Percentiles rank a stretch among this genome's conserved stretches.
phyloP scores from a whole-genome alignment of 2,329 filamentous ascomycete species.

The Seiridium cupressi region DNA sequence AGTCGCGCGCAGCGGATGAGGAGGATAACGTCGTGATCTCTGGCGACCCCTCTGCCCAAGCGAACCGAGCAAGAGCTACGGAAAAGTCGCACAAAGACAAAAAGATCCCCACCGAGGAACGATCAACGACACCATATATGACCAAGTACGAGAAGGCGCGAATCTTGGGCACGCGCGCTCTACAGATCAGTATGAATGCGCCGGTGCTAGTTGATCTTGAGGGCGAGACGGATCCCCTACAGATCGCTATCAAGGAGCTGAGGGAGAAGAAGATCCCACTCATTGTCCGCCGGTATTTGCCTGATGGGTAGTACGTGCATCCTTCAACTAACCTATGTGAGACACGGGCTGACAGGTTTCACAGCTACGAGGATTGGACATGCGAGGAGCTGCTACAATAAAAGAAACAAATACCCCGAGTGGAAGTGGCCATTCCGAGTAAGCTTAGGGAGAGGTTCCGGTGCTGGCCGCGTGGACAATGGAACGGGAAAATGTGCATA shows the following conservation, averaged over 20 bases:
- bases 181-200: constrained; percentile 99
- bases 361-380: constrained; percentile 98
- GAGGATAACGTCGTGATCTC: constrained; percentile 59
- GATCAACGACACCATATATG: constrained; percentile 96
- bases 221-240: constrained; percentile 94
- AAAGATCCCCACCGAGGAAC: constrained; percentile 85
- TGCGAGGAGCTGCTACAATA: constrained; percentile 86
- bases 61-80: constrained; percentile 50
- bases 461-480: background rate
- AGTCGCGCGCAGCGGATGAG: constrained; percentile 53
- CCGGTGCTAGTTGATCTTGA: constrained; percentile 95
- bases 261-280: constrained; percentile 98
- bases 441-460: background rate
- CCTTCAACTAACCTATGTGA: background rate
- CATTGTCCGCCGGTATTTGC: constrained; percentile 91
- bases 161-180: constrained; percentile 85
- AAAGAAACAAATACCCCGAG: constrained; percentile 6
- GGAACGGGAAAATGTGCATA: constrained; percentile 2
- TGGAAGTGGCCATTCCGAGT: background rate
- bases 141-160: constrained; percentile 97
- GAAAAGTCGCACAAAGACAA: constrained; percentile 69
- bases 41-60: constrained; percentile 60
- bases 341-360: constrained; percentile 1
- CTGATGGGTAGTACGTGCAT: constrained; percentile 83
- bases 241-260: constrained; percentile 97